Conservation (phyloP, 768 basidiomycete genomes). For the Macrolepiota fuliginosa region DNA sequence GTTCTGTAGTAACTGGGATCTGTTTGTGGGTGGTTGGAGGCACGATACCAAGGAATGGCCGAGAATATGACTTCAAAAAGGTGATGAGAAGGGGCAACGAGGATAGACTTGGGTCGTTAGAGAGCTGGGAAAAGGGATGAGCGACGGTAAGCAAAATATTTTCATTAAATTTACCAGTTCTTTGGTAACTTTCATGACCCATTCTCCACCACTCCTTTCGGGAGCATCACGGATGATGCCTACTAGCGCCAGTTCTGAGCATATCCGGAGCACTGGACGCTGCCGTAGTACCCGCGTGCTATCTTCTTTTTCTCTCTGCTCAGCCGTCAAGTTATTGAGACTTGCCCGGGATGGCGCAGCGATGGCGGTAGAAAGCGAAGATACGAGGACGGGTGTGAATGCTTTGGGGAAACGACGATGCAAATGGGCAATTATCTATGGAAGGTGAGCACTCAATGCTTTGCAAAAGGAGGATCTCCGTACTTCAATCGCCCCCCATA, state of each 20-base stretch:
- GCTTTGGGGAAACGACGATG: slow-evolving; percentile 82
- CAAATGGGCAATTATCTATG: slow-evolving; percentile 81
- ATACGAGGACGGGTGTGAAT: slow-evolving; percentile 73
- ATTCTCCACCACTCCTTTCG: slow-evolving; percentile 74
- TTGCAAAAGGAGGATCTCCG: slow-evolving; percentile 11
- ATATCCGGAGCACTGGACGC: slow-evolving; percentile 81
- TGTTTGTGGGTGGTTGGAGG: slow-evolving; percentile 56
- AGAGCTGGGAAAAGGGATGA: slow-evolving; percentile 51
- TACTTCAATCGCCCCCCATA: slow-evolving; percentile 93
- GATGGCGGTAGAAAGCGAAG: slow-evolving; percentile 55
- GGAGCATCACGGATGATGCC: slow-evolving; percentile 77
- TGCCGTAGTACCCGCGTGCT: slow-evolving; percentile 73
- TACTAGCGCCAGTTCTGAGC: slow-evolving; percentile 87
- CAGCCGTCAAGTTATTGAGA: slow-evolving; percentile 56
- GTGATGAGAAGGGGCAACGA: slow-evolving; percentile 89
- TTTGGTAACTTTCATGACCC: slow-evolving; percentile 84
- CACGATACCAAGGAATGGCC: slow-evolving; percentile 81
- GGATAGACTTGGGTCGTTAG: slow-evolving; percentile 81
- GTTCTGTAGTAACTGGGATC: slow-evolving; percentile 50
- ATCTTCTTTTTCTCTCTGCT: slow-evolving; percentile 94
- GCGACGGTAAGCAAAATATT: slow-evolving; percentile 5
- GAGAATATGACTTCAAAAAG: slow-evolving; percentile 90
- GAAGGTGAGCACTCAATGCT: slow-evolving; percentile 4
- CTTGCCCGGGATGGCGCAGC: slow-evolving; percentile 56
- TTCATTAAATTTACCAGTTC: slow-evolving; percentile 63